A percentile compares a stretch with the other conserved stretches of the same genome.
phyloP scores from a whole-genome alignment of 805 yeast genomes.

The Lipomyces yamanashiensis region DNA sequence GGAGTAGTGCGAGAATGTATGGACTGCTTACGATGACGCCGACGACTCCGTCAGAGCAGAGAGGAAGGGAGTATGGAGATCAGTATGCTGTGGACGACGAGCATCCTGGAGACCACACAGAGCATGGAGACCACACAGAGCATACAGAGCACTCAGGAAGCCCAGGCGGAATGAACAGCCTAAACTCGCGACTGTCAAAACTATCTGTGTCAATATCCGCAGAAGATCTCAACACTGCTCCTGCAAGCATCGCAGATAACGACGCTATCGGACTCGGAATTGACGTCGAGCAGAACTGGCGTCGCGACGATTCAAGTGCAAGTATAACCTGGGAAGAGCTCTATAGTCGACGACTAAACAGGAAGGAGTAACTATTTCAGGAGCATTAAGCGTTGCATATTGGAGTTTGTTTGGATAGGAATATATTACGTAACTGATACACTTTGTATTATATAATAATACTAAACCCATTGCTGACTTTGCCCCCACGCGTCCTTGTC shows the following conservation, averaged over 20 bases:
- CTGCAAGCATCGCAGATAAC: not conserved
- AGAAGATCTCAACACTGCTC: slow-evolving; percentile 2
- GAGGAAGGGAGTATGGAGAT: not conserved
- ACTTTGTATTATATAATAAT: no score
- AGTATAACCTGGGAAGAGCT: slow-evolving; percentile 28
- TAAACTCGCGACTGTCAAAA: slow-evolving; percentile 10
- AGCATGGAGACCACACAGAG: not conserved
- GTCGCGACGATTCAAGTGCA: not conserved
- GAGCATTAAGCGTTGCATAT: not conserved
- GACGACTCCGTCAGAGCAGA: not conserved
- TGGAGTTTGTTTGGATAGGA: no score
- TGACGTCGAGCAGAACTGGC: not conserved
- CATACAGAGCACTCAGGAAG: no score
- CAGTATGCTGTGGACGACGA: not conserved
- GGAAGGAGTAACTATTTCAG: not conserved
- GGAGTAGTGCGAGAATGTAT: not conserved
- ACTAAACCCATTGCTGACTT: no score
- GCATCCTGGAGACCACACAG: not conserved
- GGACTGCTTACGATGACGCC: not conserved
- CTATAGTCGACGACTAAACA: slow-evolving; percentile 15
- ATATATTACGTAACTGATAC: no score
- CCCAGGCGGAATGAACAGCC: not conserved
- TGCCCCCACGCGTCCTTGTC: no score
- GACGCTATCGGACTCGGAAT: slow-evolving; percentile 4
- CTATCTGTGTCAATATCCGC: slow-evolving; percentile 19